These are phyloP conservation scores for Candida sp. DNA, from an alignment of 1,139 yeast species.

Conservation along the genomic window DNA sequence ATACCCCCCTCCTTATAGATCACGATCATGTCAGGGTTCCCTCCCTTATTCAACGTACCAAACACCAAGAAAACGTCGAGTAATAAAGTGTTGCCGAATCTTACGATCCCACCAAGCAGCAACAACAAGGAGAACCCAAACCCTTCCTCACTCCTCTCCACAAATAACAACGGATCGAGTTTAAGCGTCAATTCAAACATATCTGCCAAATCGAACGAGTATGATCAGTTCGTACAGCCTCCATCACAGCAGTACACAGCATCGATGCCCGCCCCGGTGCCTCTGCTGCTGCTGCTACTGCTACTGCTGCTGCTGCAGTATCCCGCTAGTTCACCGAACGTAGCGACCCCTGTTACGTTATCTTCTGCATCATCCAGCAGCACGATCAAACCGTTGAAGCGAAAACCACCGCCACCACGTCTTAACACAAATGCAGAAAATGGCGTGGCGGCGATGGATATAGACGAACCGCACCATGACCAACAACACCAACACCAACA, in stretches of 20 bases:
- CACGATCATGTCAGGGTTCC: constrained; percentile 16
- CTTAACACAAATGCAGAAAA: constrained; percentile 23
- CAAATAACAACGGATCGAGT: not conserved
- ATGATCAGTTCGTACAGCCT: constrained; percentile 2
- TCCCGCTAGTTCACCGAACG: not conserved
- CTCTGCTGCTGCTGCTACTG: not conserved
- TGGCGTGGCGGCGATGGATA: not conserved
- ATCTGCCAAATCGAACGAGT: not conserved
- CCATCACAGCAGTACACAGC: constrained; percentile 1
- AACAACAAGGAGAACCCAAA: constrained; percentile 11
- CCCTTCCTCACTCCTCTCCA: constrained; percentile 1
- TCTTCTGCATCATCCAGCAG: constrained; percentile 7
- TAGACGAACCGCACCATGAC: not conserved
- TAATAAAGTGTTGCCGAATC: constrained; percentile 14
- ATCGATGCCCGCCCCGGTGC: not conserved
- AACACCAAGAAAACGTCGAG: constrained; percentile 15
- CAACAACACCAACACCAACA: not conserved
- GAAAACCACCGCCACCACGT: constrained; percentile 54
- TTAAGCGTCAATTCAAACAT: not conserved
- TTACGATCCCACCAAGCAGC: constrained; percentile 16
- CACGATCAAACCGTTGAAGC: constrained; percentile 20
- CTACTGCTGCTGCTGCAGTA: not conserved
- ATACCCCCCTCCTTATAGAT: not conserved
- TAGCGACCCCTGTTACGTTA: not conserved
- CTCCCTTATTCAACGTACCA: constrained; percentile 20